Evolutionary conservation across 2,329 filamentous ascomycete genomes (phyloP).

Genomic region (Elsinoe arachidis): DNA sequence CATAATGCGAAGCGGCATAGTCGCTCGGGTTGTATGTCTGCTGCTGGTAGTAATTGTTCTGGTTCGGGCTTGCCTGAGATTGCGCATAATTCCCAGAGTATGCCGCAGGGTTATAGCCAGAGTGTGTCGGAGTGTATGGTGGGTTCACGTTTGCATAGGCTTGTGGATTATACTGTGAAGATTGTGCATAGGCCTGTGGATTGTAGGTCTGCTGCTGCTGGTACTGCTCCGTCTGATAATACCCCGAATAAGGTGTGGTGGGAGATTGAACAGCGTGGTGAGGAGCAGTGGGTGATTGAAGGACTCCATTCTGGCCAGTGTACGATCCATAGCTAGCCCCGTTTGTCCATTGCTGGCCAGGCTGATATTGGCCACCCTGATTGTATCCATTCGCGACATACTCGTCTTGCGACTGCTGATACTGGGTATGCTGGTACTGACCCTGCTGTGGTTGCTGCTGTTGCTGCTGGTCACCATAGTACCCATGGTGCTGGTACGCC

Average conservation of each 20-base stretch:
- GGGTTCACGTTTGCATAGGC: conserved; percentile 41
- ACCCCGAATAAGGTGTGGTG: conserved; percentile 15
- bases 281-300: conserved; percentile 7
- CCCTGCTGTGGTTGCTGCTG: conserved; percentile 23
- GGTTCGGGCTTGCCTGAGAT: neutral
- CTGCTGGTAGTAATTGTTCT: conserved; percentile 16
- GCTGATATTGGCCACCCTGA: conserved; percentile 5
- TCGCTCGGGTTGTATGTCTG: conserved; percentile 22
- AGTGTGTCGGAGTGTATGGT: conserved; percentile 16
- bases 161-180: conserved; percentile 62
- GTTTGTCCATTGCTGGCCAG: neutral
- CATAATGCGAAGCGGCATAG: conserved; percentile 7
- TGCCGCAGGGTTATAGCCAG: conserved; percentile 19
- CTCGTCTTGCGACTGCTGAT: conserved; percentile 24
- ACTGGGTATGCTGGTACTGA: conserved; percentile 24
- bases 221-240: conserved; percentile 10
- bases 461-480: conserved; percentile 35
- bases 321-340: neutral
- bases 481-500: conserved; percentile 49
- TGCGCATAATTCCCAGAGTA: conserved; percentile 20
- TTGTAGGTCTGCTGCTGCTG: conserved; percentile 43
- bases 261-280: conserved; percentile 19
- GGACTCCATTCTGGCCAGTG: conserved; percentile 1
- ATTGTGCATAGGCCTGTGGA: conserved; percentile 50
- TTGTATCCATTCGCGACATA: conserved; percentile 13